Evolutionary conservation across 1,284 basidiomycete species (phyloP).

Genomic region (Salmacisia buchloeana): DNA sequence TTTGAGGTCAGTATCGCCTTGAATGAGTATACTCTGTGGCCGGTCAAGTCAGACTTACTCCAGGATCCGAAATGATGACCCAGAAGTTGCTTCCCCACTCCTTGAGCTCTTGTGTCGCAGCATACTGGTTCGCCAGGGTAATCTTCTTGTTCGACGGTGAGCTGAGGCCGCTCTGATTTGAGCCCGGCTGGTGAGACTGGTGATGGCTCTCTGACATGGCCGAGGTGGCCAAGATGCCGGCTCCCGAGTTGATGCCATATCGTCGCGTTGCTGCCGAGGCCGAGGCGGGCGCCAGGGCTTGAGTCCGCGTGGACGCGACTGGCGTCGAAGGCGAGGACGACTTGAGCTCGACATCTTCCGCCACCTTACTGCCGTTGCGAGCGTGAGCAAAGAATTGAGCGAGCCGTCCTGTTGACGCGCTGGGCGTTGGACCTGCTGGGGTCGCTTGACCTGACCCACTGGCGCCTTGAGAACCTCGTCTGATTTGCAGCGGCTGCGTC

Average conservation of each 20-base stretch:
- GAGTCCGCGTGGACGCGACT: too few relatives aligned
- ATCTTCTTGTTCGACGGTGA: background rate
- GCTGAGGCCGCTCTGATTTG: background rate
- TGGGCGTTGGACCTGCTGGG: too few relatives aligned
- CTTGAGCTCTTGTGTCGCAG: background rate
- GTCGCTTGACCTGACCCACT: too few relatives aligned
- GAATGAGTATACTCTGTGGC: background rate
- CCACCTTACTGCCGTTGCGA: too few relatives aligned
- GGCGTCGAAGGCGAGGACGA: too few relatives aligned
- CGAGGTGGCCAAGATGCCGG: background rate
- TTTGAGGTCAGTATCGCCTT: too few relatives aligned
- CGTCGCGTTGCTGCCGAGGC: background rate
- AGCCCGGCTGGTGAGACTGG: background rate
- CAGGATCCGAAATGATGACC: conserved; percentile 24
- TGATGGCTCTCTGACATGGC: background rate
- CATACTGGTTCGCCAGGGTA: background rate
- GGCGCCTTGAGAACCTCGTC: too few relatives aligned
- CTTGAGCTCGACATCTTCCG: too few relatives aligned
- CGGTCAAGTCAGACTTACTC: conserved; percentile 8
- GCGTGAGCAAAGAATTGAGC: too few relatives aligned
- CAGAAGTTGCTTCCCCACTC: conserved; percentile 33
- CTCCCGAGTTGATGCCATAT: background rate
- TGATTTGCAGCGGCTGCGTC: too few relatives aligned
- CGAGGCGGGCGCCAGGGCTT: too few relatives aligned
- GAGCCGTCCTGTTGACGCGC: background rate